Base-by-base conservation (phyloP, 1,284 basidiomycete species). In the Puccinia coronata region DNA sequence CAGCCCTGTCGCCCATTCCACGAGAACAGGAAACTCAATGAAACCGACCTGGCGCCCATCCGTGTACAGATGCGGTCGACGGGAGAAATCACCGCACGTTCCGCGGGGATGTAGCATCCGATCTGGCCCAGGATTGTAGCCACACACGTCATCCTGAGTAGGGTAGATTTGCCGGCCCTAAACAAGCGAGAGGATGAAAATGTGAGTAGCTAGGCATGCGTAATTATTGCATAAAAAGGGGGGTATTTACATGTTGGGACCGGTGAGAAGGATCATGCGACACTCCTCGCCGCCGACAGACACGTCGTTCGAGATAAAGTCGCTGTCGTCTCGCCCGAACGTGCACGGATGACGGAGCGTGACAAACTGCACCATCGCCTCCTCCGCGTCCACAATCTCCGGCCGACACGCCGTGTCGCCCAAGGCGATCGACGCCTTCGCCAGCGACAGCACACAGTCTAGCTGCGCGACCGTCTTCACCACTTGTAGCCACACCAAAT, bases 61-160 rank as follows among this genome's bases (percentile, higher is more conserved):
- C 97, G 91, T 9, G 96, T 98, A 82, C 97, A 90, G 84, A 99
- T 98, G 34, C 92, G 89, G 86, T 99, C 96, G 1, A 98, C 91
- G 0, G 97, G 95, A 83, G 92, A 92, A 70, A 99, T 86, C 49
- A 92, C 89, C 39, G 96, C 97, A 75, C 87, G 89, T 49, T 89
- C 87, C 0, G 97, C 96, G 2, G 97, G 97, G 2, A 99, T 94
- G 74, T 93, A 90, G 92, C 98, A 99, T n/a, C 97, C 97, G 25
- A 99, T 88, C 86, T 98, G 96, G 11, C 95, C 96, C 91, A 98
- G 93, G 84, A 98, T 98, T 82, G 97, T 91, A 41, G 93, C 96
- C 0, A 92, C 91, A 5, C 95, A 95, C n/a, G 96, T 97, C 93
- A 98, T 99, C 72, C 97, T 91, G 90, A 98, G 93, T 59, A 83